Conservation (phyloP, 768 basidiomycete genomes). For the Hortiboletus campestris region DNA sequence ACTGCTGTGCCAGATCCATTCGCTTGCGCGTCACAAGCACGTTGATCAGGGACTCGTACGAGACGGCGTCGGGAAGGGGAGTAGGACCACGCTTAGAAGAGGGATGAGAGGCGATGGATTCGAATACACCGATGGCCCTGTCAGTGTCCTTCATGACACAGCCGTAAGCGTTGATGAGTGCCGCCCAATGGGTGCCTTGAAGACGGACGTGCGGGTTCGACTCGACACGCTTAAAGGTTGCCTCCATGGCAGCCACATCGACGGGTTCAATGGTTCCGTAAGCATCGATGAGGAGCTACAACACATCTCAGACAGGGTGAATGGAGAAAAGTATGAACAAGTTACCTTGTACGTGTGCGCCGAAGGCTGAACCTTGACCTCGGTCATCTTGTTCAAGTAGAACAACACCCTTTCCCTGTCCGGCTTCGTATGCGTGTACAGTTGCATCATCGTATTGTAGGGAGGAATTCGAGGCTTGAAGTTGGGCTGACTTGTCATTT, state of each 20-base stretch:
- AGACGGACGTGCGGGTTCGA: conserved; percentile 32
- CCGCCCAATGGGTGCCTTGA: conserved; percentile 71
- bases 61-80: conserved; percentile 71
- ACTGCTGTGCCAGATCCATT: conserved; percentile 71
- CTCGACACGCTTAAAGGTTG: conserved; percentile 61
- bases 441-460: conserved; percentile 99
- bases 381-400: conserved; percentile 67
- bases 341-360: conserved; percentile 92
- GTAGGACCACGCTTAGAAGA: conserved; percentile 34
- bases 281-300: conserved; percentile 80
- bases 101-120: conserved; percentile 61
- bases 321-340: not conserved
- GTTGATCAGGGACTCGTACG: conserved; percentile 89
- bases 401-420: conserved; percentile 72
- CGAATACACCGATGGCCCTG: conserved; percentile 73
- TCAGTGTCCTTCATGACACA: conserved; percentile 74
- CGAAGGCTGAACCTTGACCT: conserved; percentile 66
- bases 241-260: conserved; percentile 68
- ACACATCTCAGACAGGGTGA: not conserved
- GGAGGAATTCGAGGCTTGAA: conserved; percentile 92
- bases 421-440: conserved; percentile 89
- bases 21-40: conserved; percentile 77
- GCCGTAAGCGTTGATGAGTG: conserved; percentile 87
- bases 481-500: conserved; percentile 72
- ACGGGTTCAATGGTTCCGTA: conserved; percentile 86